phyloP scores from a whole-genome alignment of 495 filamentous ascomycete species.

The Cryomyces antarcticus region DNA sequence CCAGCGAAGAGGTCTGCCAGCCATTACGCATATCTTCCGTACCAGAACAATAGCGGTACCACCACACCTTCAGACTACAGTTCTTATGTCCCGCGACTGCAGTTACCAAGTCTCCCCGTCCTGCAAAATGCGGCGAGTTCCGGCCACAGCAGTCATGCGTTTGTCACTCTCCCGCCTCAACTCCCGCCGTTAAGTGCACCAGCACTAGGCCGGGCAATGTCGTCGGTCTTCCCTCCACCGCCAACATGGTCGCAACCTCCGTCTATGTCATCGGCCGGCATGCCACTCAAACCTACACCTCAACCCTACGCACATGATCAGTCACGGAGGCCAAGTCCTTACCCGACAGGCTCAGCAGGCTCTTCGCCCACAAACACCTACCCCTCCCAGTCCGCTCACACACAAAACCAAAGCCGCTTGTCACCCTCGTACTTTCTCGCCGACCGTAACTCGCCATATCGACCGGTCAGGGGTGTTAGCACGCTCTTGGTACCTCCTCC shows the following conservation, averaged over 20 bases:
- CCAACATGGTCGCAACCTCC: slow-evolving; percentile 27
- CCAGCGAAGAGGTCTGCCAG: slow-evolving; percentile 39
- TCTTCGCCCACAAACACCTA: slow-evolving; percentile 15
- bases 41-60: no score
- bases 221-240: slow-evolving; percentile 34
- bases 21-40: no score
- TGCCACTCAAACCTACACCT: slow-evolving; percentile 32
- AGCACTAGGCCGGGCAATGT: slow-evolving; percentile 38
- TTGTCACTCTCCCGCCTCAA: no score
- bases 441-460: slow-evolving; percentile 68
- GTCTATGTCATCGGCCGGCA: slow-evolving; percentile 20
- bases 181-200: slow-evolving; percentile 9
- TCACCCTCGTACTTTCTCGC: slow-evolving; percentile 42
- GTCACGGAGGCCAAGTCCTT: slow-evolving; percentile 19
- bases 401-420: slow-evolving; percentile 29
- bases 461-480: slow-evolving; percentile 71
- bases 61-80: no score
- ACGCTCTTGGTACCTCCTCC: slow-evolving; percentile 79
- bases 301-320: slow-evolving; percentile 18
- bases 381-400: slow-evolving; percentile 3
- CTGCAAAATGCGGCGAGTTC: no score
- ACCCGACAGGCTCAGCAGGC: slow-evolving; percentile 12
- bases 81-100: no score
- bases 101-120: no score
- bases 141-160: no score